Evolutionary conservation across 305 asterid species (phyloP).

Genomic region (Fraxinus latifolia): DNA sequence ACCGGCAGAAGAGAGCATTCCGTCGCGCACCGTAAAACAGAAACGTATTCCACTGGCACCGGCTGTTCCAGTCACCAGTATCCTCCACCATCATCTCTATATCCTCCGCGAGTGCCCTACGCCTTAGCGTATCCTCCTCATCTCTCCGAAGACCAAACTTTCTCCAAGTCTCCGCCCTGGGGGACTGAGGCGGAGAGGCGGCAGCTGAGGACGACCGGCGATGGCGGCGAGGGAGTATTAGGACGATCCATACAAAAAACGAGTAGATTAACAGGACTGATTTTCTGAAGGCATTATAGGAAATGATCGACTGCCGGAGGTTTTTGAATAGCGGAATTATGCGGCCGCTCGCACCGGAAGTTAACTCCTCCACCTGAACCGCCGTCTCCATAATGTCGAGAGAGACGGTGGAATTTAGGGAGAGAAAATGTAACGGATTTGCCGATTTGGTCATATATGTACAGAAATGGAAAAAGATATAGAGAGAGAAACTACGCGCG

Average conservation of each 20-base stretch:
- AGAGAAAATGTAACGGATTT: background rate
- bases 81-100: constrained; percentile 56
- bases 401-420: background rate
- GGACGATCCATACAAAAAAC: constrained; percentile 67
- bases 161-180: constrained; percentile 38
- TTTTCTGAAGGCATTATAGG: constrained; percentile 47
- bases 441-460: background rate
- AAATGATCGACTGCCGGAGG: constrained; percentile 57
- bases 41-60: constrained; percentile 66
- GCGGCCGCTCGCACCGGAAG: constrained; percentile 98
- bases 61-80: constrained; percentile 21
- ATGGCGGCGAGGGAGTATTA: constrained; percentile 58
- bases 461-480: background rate
- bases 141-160: constrained; percentile 63
- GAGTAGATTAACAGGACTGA: constrained; percentile 48
- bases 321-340: constrained; percentile 78
- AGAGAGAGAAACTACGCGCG: constrained; percentile 9
- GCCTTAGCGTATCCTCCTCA: constrained; percentile 87
- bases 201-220: constrained; percentile 30
- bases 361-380: constrained; percentile 78
- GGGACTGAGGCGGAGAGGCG: constrained; percentile 58
- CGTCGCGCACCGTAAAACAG: constrained; percentile 65
- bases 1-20: constrained; percentile 88
- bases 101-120: constrained; percentile 88
- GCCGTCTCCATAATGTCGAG: constrained; percentile 37